Percentiles rank a stretch among this genome's conserved stretches.
These are phyloP conservation scores for Amylostereum areolatum DNA, from an alignment of 1,284 basidiomycete genomes.

Conservation along the genomic window DNA sequence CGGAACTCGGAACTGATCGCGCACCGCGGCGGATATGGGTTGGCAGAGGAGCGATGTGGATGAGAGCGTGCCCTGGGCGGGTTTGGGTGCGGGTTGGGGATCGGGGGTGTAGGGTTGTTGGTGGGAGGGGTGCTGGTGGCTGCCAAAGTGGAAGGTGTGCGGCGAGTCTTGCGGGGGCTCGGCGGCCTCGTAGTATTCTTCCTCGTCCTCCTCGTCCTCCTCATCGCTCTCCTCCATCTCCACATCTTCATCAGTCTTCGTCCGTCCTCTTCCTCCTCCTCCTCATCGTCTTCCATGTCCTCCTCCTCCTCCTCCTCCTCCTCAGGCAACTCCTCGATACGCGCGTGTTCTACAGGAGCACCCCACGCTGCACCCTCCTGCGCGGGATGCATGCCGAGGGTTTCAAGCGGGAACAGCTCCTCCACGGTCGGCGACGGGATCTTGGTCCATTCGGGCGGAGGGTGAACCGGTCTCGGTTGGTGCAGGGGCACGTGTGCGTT, in stretches of 20 bases:
- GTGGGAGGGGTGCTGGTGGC: not conserved
- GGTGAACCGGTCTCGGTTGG: slow-evolving; percentile 10
- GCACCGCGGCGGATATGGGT: slow-evolving; percentile 17
- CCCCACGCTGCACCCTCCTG: not conserved
- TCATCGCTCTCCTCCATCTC: slow-evolving; percentile 42
- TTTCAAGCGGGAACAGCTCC: slow-evolving; percentile 6
- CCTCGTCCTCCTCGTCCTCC: slow-evolving; percentile 43
- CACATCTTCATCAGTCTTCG: slow-evolving; percentile 39
- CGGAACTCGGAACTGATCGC: slow-evolving; percentile 7
- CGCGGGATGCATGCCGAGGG: not conserved
- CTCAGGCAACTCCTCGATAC: not conserved
- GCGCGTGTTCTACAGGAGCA: not conserved
- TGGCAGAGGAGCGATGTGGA: slow-evolving; percentile 18
- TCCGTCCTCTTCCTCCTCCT: slow-evolving; percentile 52
- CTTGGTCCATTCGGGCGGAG: slow-evolving; percentile 12
- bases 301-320: slow-evolving; percentile 47
- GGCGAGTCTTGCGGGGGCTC: slow-evolving; percentile 27
- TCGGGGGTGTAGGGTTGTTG: not conserved
- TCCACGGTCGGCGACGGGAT: slow-evolving; percentile 15
- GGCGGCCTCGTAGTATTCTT: slow-evolving; percentile 42
- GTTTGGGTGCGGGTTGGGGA: not conserved
- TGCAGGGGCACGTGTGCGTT: slow-evolving; percentile 3
- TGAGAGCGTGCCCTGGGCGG: slow-evolving; percentile 11
- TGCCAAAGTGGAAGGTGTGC: not conserved
- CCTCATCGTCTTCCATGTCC: slow-evolving; percentile 41